Conservation (phyloP, 2,329 filamentous ascomycete species). For the Macroventuria anomochaeta region DNA sequence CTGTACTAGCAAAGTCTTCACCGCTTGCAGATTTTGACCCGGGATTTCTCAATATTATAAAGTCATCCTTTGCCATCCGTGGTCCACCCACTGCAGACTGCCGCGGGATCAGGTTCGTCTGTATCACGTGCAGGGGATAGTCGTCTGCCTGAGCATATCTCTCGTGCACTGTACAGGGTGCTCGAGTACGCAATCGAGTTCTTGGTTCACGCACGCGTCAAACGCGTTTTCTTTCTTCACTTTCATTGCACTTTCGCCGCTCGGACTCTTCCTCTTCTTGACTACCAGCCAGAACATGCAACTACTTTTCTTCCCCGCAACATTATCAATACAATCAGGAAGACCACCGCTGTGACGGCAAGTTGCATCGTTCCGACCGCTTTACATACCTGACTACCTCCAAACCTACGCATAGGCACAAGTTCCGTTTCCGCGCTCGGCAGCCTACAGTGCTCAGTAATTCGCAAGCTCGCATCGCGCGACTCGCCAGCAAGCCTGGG, state of each 20-base stretch:
- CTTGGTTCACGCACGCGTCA: conserved; percentile 3
- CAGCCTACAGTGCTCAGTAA: conserved; percentile 12
- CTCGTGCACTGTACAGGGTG: background rate
- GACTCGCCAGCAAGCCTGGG: conserved; percentile 1
- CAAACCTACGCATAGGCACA: conserved; percentile 16
- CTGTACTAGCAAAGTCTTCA: conserved; percentile 18
- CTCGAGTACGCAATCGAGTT: background rate
- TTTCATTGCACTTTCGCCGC: conserved; percentile 6
- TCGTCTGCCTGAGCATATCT: background rate
- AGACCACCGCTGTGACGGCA: conserved; percentile 22
- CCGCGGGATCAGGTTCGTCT: background rate
- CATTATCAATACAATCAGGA: conserved; percentile 7
- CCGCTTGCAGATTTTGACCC: conserved; percentile 20
- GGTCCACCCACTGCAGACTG: conserved; percentile 1
- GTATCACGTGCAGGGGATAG: background rate
- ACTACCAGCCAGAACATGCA: conserved; percentile 22
- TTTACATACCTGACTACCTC: background rate
- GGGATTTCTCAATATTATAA: conserved; percentile 16
- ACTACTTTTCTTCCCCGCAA: conserved; percentile 1
- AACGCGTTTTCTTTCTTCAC: conserved; percentile 5
- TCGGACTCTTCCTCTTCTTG: background rate
- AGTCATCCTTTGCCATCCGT: background rate
- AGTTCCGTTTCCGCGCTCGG: conserved; percentile 13
- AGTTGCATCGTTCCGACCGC: conserved; percentile 11
- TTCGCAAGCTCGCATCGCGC: conserved; percentile 13